Conservation (phyloP, 139 green algal genomes). For the Yamagishiella unicocca region DNA sequence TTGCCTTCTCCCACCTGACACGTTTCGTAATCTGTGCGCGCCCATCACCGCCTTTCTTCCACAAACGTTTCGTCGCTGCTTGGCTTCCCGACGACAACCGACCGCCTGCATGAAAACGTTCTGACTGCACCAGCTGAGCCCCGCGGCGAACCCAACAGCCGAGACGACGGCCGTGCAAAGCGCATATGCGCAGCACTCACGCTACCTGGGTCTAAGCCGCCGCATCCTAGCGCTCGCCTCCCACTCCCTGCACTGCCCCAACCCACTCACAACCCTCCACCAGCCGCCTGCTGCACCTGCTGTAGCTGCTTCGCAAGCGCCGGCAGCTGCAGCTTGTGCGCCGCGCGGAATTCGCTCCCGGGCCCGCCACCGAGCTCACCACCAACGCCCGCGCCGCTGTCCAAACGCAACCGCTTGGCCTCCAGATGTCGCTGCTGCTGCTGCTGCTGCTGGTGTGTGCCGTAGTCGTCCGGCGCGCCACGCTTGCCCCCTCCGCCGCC, state of each 20-base stretch:
- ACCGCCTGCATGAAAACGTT: no score
- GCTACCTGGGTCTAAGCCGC: background rate
- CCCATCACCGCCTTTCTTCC: no score
- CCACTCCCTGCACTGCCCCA: background rate
- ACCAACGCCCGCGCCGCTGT: background rate
- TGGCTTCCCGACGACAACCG: no score
- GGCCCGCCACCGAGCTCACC: background rate
- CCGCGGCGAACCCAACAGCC: no score
- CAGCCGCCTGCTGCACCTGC: background rate
- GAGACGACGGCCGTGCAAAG: no score
- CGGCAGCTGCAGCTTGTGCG: slow-evolving; percentile 11
- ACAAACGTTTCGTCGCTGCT: no score
- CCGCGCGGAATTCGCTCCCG: background rate
- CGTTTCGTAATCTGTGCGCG: no score
- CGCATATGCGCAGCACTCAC: no score
- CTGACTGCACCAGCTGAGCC: no score
- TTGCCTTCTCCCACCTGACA: no score
- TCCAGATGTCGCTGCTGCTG: background rate
- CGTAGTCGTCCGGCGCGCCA: background rate
- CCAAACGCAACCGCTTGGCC: slow-evolving; percentile 6
- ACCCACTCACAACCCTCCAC: background rate
- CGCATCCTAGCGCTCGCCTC: background rate
- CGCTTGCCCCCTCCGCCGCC: background rate
- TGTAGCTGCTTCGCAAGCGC: background rate
- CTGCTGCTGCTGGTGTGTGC: background rate